Base-by-base conservation (phyloP, 2,329 filamentous ascomycete species). In the Apiospora pterosperma region DNA sequence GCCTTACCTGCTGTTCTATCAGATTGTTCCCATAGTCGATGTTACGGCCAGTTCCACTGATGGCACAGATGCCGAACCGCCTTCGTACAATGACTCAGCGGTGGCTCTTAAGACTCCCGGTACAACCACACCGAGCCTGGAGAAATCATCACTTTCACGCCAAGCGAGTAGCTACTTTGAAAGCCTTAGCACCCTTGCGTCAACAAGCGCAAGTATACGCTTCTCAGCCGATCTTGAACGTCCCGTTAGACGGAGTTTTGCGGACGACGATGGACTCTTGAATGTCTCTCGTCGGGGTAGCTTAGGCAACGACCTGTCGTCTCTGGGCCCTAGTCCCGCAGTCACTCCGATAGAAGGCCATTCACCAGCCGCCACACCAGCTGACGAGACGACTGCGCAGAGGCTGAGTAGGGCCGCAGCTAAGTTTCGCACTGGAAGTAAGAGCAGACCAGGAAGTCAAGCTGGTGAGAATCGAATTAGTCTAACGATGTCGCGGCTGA, bases 1-100 rank as follows among this genome's bases (percentile, higher is more conserved):
- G 76, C 95, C 96, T 0, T 98, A 98, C 75, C 85, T 98, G 7
- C 82, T 99, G 0, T 98, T 98, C 77, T 99, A 97, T 73, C 95
- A 97, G 76, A 92, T 98, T 44, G 86, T 96, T 36, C 94, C 95
- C 0, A 93, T 96, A 72, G 87, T 92, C 36, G 91, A 94, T 64
- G 85, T 90, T 8, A 80, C 82, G 1, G 74, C 79, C 1, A 78
- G 80, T 14, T 83, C 84, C 5, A 79, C 80, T 0, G 81, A 83
- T 7, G 78, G 78, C 55, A 81, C 78, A 1, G 79, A 82, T 36
- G 76, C 76, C 2, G 82, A 82, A 38, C 88, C 87, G 3, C 88
- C 88, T 1, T 86, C 87, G 1, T 90, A 90, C 69, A 79, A 83
- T 59, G 83, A 86, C 62, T 82, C 82, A 10, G 81, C 81, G 14